Evolutionary conservation across 805 yeast species (phyloP), one percentile per base, ranked within the genome.

Genomic region (Maudiozyma bulderi): DNA sequence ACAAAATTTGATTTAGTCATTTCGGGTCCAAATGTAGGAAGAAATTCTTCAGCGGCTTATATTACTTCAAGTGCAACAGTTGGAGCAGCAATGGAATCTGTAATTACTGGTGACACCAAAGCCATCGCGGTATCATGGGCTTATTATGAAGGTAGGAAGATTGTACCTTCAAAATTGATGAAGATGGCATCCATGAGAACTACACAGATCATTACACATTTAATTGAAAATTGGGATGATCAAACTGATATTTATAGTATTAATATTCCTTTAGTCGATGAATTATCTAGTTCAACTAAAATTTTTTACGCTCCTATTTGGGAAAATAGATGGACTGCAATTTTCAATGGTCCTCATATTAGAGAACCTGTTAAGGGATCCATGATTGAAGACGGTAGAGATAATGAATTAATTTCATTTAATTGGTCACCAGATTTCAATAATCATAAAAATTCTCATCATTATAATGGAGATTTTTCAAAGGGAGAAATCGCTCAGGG

Each of bases 61-160:
- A 85, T 89, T 48, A 75, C 93, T 58, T 81, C 96, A 5, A 83
- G 95, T 56, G 99, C 99, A 11, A 93, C 99, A 2, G 83, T 93
- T 14, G 99, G 99, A 29, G 98, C 96, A 3, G 93, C 97, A 0
- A 78, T 90, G 88, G 99, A 93, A 68, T 95, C 90, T 1, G 86
- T 84, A 2, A 77, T 90, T 40, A 63, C 74, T 20, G 83, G 82
- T 0, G 78, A 80, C 32, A 69, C 67, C 13, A 81, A 74, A 55
- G 71, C 96, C 5, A 74, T 93, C 53, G 97, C 95, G 1, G 59
- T 93, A 34, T 85, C 95, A 37, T 91, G 80, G 73, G 93, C 95
- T n/a, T 93, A 84, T 61, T 78, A 75, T 47, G 52, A 65, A 33
- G 73, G 75, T 38, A 65, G 71, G 30, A 67, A 75, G 43, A 65